Base-by-base conservation (phyloP, 1,284 basidiomycete genomes). In the Apiotrichum brassicae region DNA sequence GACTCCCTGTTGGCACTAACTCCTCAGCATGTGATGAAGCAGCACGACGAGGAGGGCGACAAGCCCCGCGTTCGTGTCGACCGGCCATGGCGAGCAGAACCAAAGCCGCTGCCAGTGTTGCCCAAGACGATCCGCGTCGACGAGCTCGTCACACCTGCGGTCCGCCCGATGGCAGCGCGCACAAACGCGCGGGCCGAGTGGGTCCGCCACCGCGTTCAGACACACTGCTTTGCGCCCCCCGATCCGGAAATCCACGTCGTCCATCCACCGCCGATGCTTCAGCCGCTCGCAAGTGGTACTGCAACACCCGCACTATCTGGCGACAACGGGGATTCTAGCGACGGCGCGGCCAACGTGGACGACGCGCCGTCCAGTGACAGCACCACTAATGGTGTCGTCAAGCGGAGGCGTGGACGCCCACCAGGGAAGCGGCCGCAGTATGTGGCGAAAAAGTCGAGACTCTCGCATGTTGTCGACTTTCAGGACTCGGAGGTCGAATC, bases 181-280 rank as follows among this genome's bases (percentile, higher is more conserved):
- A 52, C 56, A 1, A 25, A 40, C 11, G 47, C 39, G 16, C 41
- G 56, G 20, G 42, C 37, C 12, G 59, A 61, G 18, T 45, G 41
- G 40, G 48, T 58, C n/a, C 50, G 46, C 8, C 23, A 48, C 9
- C 56, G 57, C 36, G 56, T 68, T 32, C 48, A 25, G 7, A 45
- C 48, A n/a, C 40, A 56, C 30, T 64, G 61, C 41, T 56, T 58
- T 18, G 63, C 59, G 1, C 54, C 55, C 9, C 45, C 47, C 4
- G 50, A 64, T 24, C 64, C 64, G 7, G 47, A 62, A 36, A 56
- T 68, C 16, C 55, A 58, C 28, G 41, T 61, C 22, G 47, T 55
- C 13, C 65, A 63, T 38, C 58, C 61, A 34, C 59, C 59, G 0
- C 61, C 60, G 32, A 67, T 65, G 56, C 49, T 65, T 11, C 40